Base-by-base conservation (phyloP, 2,329 filamentous ascomycete species). In the Exutisphaerella laricina region DNA sequence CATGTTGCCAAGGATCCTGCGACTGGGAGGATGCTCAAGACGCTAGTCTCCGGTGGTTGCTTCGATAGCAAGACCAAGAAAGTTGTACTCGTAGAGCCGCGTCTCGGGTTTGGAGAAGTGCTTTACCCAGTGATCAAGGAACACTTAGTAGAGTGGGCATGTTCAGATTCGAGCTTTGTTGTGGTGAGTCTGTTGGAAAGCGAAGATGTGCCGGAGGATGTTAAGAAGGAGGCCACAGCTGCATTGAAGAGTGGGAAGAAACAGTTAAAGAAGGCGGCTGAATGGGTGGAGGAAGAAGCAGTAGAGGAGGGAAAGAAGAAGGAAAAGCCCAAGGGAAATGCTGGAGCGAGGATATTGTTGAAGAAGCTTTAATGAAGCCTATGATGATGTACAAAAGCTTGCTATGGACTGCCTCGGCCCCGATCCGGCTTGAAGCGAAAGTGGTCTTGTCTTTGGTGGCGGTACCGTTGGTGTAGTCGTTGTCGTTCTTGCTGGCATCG, bases 21-120 rank as follows among this genome's bases (percentile, higher is more conserved):
- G 55, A 84, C 80, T 29, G 88, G 86, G 12, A 83, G 88, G 46
- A 84, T 96, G 82, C 76, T 97, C 58, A 96, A 95, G 70, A 84
- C 84, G 0, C 77, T 98, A 5, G 88, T 96, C 17, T 83, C 88
- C 41, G 92, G 92, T 30, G 92, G 94, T 18, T 82, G 80, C 45
- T 98, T 85, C 61, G 88, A 97, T 66, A 79, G 79, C 48, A 74
- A 74, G 31, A 74, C 79, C 2, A 88, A 88, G 66, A 79, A 60
- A 39, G 66, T 92, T 32, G 76, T 84, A 57, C 78, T 80, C 16
- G 75, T 84, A 2, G 80, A 88, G 36, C 88, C 88, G 12, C 76
- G 85, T 5, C 73, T 97, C 43, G 76, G 82, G 37, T 98, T 98
- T 63, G 80, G 86, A 47, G 77, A 84, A 51, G 70, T 84, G 36